Evolutionary conservation across 768 basidiomycete species (phyloP).

Genomic region (Russula ochroleuca): DNA sequence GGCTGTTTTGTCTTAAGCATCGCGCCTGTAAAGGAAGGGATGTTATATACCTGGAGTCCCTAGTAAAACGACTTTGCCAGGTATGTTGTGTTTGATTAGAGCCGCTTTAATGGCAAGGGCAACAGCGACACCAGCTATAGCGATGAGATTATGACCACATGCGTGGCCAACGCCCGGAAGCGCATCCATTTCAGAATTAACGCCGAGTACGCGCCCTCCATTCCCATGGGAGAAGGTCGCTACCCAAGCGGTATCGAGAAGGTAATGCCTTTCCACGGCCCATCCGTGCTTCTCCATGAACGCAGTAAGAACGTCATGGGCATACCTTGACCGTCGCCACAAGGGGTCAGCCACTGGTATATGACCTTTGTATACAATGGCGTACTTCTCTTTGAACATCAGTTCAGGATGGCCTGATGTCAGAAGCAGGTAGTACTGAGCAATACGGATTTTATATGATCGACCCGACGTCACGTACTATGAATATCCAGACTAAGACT

Average conservation of each 20-base stretch:
- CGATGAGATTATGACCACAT: conserved; percentile 82
- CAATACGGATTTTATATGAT: not conserved
- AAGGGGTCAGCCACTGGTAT: not conserved
- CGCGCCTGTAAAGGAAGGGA: not conserved
- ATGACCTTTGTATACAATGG: not conserved
- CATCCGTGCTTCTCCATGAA: conserved; percentile 69
- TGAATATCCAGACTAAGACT: conserved; percentile 68
- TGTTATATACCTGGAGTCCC: conserved; percentile 64
- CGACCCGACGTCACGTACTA: conserved; percentile 38
- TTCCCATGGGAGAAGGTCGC: conserved; percentile 61
- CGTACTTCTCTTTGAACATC: conserved; percentile 61
- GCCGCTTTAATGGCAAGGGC: conserved; percentile 65
- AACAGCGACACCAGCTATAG: conserved; percentile 67
- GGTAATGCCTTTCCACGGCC: conserved; percentile 54
- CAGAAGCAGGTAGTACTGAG: not conserved
- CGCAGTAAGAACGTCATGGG: conserved; percentile 63
- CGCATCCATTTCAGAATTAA: conserved; percentile 70
- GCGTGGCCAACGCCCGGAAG: conserved; percentile 51
- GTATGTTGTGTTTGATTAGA: conserved; percentile 55
- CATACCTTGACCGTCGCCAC: conserved; percentile 43
- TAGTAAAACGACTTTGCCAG: conserved; percentile 65
- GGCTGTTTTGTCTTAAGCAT: conserved; percentile 39
- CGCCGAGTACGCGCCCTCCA: conserved; percentile 66
- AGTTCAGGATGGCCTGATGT: conserved; percentile 64
- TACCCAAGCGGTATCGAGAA: conserved; percentile 70